A percentile compares a stretch with the other conserved stretches of the same genome.
Conservation (phyloP, 2,329 filamentous ascomycete genomes). For the Aspergillus ibericus region DNA sequence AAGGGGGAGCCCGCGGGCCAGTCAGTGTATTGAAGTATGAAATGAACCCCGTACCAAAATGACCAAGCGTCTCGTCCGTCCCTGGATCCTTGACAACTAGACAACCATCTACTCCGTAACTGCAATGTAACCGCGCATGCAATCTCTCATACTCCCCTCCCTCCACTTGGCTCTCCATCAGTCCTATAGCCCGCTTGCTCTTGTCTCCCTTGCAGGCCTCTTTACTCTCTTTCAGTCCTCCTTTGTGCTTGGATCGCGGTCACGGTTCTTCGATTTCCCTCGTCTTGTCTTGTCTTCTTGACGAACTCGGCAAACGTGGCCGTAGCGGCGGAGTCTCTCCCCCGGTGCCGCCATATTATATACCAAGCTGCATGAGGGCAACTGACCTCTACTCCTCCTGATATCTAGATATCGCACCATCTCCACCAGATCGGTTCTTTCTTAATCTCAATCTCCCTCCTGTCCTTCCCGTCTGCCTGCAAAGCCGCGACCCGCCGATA, state of each 20-base stretch:
- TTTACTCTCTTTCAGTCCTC: neutral
- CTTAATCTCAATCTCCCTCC: neutral
- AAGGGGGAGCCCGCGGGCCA: neutral
- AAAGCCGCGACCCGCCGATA: neutral
- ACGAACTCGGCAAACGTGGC: conserved; percentile 12
- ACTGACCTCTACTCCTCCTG: neutral
- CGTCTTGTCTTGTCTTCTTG: too few relatives aligned
- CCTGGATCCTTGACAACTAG: neutral
- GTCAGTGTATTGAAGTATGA: neutral
- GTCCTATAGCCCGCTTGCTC: neutral
- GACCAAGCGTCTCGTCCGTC: neutral
- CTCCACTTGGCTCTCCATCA: neutral
- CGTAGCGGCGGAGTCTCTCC: conserved; percentile 7
- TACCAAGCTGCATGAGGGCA: neutral
- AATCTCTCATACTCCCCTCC: neutral
- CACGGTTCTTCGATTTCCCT: neutral
- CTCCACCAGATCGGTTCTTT: neutral
- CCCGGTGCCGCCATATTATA: neutral
- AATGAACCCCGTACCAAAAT: neutral
- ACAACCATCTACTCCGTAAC: too few relatives aligned
- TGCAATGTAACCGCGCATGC: neutral
- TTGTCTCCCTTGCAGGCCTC: neutral
- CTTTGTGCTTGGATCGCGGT: neutral
- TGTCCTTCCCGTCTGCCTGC: neutral
- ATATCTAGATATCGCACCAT: neutral